Evolutionary conservation across 1,139 yeast genomes (phyloP), one percentile per base, ranked within the genome.

Genomic region (Magnusiomyces fungicola): DNA sequence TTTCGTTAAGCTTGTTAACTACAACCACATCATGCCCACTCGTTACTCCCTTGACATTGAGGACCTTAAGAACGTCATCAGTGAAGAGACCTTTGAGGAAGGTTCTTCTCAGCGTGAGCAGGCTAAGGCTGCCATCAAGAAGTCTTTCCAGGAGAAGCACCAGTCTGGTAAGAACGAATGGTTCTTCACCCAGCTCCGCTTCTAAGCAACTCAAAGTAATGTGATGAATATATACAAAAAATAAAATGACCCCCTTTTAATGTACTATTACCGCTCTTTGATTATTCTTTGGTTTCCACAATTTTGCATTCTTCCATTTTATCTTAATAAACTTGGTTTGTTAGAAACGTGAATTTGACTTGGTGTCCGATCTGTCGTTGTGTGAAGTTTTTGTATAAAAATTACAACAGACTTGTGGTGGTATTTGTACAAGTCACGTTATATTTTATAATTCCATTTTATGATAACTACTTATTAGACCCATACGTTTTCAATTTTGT

Each of bases 21-120:
- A 90, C 96, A 90, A 89, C 92, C 99, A 94, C 78, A 81, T 94
- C 75, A 84, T 94, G 95, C 98, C 98, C 80, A 94, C 99, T 70
- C 92, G 99, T 83, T 94, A 94, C 87, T 82, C 96, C 57, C 83
- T 94, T 70, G 97, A 92, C 73, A 94, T 92, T 68, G 97, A 92
- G 74, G 77, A 90, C 64, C 83, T 94, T 82, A 92, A 92, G 83
- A 70, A 85, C 67, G 85, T 81, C 69, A 88, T 94, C 69, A 78
- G 96, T 64, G 78, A 94, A 65, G 97, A 90, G 74, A 81, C 97
- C 69, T 86, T 94, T 74, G 82, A 81, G 72, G 97, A 94, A 81
- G 44, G 44, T 29, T 96, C 97, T 77, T 80, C 97, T 63, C 97
- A 90, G 79, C 87, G 96, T 76, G 95, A 84, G 77, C 97, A 90